Conservation (phyloP, 768 basidiomycete species). For the Leccinum truebloodii region DNA sequence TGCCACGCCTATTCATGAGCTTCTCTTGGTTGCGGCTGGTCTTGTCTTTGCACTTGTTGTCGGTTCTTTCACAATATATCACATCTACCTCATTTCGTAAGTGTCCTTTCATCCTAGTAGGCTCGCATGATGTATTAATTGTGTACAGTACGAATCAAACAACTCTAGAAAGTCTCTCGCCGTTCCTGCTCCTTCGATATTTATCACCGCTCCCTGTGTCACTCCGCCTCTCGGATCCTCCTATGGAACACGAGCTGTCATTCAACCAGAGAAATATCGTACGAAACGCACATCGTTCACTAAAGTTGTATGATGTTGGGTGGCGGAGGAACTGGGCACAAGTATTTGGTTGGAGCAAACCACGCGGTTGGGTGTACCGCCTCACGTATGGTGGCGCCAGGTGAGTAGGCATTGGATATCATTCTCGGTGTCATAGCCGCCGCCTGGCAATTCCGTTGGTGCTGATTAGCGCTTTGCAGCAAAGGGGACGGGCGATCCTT, state of each 20-base stretch:
- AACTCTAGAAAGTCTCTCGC: slow-evolving; percentile 76
- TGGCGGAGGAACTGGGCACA: slow-evolving; percentile 71
- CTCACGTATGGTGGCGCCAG: slow-evolving; percentile 62
- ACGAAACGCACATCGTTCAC: slow-evolving; percentile 56
- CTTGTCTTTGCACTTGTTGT: slow-evolving; percentile 61
- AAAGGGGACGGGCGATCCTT: slow-evolving; percentile 68
- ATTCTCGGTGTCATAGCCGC: neutral
- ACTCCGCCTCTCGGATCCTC: slow-evolving; percentile 62
- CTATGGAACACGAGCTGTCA: slow-evolving; percentile 70
- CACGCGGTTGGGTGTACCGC: slow-evolving; percentile 53
- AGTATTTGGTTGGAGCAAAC: slow-evolving; percentile 59
- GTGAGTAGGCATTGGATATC: slow-evolving; percentile 41
- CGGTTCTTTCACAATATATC: slow-evolving; percentile 76
- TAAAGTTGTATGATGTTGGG: slow-evolving; percentile 73
- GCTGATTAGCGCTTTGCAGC: slow-evolving; percentile 34
- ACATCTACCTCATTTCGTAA: slow-evolving; percentile 73
- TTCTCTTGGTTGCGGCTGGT: slow-evolving; percentile 62
- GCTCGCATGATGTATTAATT: neutral
- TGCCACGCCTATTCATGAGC: slow-evolving; percentile 67
- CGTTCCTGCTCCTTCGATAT: slow-evolving; percentile 71
- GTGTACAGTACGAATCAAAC: slow-evolving; percentile 75
- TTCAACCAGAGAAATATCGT: slow-evolving; percentile 65
- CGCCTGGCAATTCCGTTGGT: neutral
- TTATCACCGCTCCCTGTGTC: slow-evolving; percentile 58
- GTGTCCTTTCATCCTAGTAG: slow-evolving; percentile 29